These are phyloP conservation scores for Elaeagnus macrophylla DNA, from an alignment of 306 rosid species.

Conservation along the genomic window DNA sequence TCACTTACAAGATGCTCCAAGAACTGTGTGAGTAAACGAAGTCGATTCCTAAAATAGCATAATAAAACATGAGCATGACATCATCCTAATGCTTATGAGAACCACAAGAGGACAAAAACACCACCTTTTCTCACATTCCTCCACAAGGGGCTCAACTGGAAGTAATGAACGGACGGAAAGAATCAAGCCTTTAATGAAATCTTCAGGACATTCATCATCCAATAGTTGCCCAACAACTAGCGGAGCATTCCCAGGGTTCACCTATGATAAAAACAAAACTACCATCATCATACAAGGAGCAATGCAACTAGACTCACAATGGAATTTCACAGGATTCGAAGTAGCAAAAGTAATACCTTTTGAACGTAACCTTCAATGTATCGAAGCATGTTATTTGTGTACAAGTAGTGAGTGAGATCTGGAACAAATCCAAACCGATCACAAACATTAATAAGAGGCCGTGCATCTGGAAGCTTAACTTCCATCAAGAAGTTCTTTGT, in stretches of 20 bases:
- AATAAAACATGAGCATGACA: conserved; percentile 12
- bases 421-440: conserved; percentile 99
- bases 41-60: conserved; percentile 63
- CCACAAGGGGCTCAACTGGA: conserved; percentile 99
- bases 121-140: conserved; percentile 95
- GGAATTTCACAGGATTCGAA: neutral
- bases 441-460: conserved; percentile 93
- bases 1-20: conserved; percentile 99
- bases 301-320: neutral
- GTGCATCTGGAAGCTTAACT: conserved; percentile 98
- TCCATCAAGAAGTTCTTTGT: conserved; percentile 96
- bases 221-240: conserved; percentile 95
- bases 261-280: conserved; percentile 43
- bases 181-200: conserved; percentile 91
- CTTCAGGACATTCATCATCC: conserved; percentile 99
- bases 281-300: neutral
- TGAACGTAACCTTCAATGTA: conserved; percentile 98
- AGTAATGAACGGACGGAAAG: conserved; percentile 96
- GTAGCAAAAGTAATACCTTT: conserved; percentile 49
- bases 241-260: conserved; percentile 97
- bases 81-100: neutral
- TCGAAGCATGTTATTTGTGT: conserved; percentile 96
- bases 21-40: conserved; percentile 91
- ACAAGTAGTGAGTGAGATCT: conserved; percentile 91
- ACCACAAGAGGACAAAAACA: conserved; percentile 6